Evolutionary conservation across 2,329 filamentous ascomycete species (phyloP), one percentile per base, ranked within the genome.

Genomic region (Malbranchea zuffiana): DNA sequence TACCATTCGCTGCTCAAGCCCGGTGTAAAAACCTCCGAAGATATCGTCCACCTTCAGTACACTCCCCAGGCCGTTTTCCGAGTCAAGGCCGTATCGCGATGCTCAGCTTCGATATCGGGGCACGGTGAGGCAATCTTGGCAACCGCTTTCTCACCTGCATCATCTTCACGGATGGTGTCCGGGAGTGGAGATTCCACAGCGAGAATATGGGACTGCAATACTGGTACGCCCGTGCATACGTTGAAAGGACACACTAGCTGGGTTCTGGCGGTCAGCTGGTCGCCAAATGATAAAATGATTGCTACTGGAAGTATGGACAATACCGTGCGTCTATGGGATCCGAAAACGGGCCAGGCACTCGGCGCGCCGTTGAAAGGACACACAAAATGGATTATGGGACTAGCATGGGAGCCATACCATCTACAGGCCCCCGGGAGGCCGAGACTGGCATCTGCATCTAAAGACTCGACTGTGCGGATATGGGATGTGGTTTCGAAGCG

Each of bases 241-340:
- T 63, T 96, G 32, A 81, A 84, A 50, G 86, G 86, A 0, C 90
- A 96, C 59, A 79, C 80, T 2, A 81, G 81, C 43, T 95, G 87
- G 87, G 86, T 96, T 3, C 62, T 96, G 39, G 83, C 78, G 2
- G 84, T 94, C 3, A 75, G 78, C 37, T 96, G 84, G 76, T 86
- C 82, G 10, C 85, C 87, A 0, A 85, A 95, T 53, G 84, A 81
- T 7, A 70, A 71, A 18, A 72, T 80, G 29, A 72, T 96, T 34
- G 88, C 86, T 2, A 95, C 86, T 0, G 88, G 87, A 40, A 85
- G 82, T 53, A 93, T 92, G 76, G 88, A 98, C 58, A 90, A 86
- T 54, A 82, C 80, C 0, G 78, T 95, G n/a, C 71, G 86, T 31
- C 65, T 96, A 31, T 96, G 87, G 86, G 79, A 94, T 52, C 77